phyloP scores from a whole-genome alignment of 2,329 filamentous ascomycete genomes.

The Monosporascus cannonballus region DNA sequence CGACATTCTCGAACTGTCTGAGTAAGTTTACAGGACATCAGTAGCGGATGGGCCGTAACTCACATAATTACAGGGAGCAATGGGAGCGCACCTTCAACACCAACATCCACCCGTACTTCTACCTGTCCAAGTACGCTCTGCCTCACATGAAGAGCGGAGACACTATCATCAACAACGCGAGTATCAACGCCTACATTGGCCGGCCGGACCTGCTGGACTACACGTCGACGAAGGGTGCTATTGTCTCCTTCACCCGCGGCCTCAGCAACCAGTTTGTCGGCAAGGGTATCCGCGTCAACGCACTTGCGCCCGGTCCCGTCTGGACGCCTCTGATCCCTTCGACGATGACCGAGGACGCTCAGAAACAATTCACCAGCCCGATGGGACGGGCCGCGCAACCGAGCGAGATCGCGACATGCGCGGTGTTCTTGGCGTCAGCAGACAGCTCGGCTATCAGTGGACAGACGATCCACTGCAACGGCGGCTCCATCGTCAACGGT shows the following conservation, averaged over 20 bases:
- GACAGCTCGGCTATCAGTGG: constrained; percentile 72
- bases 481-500: constrained; percentile 43
- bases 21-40: constrained; percentile 39
- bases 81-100: constrained; percentile 76
- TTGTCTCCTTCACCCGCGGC: constrained; percentile 72
- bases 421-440: constrained; percentile 71
- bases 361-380: constrained; percentile 66
- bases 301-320: constrained; percentile 68
- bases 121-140: constrained; percentile 69
- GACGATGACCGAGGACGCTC: constrained; percentile 64
- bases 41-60: neutral
- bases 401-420: constrained; percentile 74
- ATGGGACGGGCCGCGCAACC: constrained; percentile 76
- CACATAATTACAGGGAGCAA: constrained; percentile 50
- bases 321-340: constrained; percentile 72
- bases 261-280: constrained; percentile 68
- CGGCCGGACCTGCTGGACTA: constrained; percentile 78
- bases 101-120: constrained; percentile 81
- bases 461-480: constrained; percentile 55
- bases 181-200: constrained; percentile 77
- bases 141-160: constrained; percentile 69
- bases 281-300: constrained; percentile 57
- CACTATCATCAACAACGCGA: constrained; percentile 80
- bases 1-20: constrained; percentile 64
- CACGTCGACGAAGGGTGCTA: constrained; percentile 72